Evolutionary conservation across 148 eudicot genomes (phyloP), one percentile per base, ranked within the genome.

Genomic region (Chenopodium album): DNA sequence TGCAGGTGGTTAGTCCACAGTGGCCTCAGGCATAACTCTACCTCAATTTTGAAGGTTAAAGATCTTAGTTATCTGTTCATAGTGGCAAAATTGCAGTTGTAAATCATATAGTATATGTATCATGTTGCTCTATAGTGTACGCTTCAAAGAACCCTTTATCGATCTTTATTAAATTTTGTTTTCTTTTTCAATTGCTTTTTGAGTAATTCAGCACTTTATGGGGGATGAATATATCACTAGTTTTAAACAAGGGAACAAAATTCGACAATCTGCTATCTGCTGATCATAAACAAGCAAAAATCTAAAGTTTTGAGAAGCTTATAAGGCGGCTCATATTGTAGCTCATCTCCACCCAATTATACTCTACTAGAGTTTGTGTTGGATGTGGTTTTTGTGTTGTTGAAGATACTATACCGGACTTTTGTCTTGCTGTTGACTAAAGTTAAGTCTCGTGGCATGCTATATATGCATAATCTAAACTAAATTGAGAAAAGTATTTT

Each of bases 1-100:
- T 87, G 89, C 88, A 95, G 99, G 99, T 95, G 46, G 99, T 95
- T 78, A 95, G 98, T 80, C 99, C 99, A 47, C 99, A 95, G 75
- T 95, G 99, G 99, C 99, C 99, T 23, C 86, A 86, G 78, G 92
- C 85, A 75, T 93, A 90, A 80, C 29, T 69, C 44, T 67, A 54
- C 29, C 14, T 12, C 4, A 11, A 5, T 41, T 26, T 50, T 28
- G 41, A 48, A 50, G 29, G 29, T 23, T 60, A 28, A 29, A 64
- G 63, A 22, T 48, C 52, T 31, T 28, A 6, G 14, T 70, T 62
- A 23, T 23, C 60, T 12, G 9, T 82, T 82, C 29, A 34, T 60
- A 71, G 37, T 46, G 60, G 17, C 37, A 34, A 4, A 19, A 4
- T 1, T 14, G 22, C 54, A 4, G 56, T 7, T 29, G 26, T 48